Conservation (phyloP, 345 rosid species). For the Turnera subulata region DNA sequence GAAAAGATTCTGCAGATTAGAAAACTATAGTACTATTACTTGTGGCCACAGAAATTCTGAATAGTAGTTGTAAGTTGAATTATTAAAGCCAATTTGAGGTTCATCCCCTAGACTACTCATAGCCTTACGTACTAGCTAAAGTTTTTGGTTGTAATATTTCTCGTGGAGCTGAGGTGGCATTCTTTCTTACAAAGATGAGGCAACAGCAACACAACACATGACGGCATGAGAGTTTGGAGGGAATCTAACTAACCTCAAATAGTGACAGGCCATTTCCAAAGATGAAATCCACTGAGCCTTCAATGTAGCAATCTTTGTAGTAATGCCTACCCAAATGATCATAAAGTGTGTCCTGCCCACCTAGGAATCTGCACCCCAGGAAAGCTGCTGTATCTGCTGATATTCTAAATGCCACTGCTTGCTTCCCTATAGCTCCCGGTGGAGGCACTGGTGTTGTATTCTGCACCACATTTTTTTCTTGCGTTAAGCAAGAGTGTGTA, state of each 20-base stretch:
- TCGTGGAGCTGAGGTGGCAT: neutral
- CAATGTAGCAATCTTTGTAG: slow-evolving; percentile 91
- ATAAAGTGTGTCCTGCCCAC: slow-evolving; percentile 93
- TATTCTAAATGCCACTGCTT: slow-evolving; percentile 89
- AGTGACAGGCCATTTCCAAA: slow-evolving; percentile 92
- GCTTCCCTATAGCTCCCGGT: slow-evolving; percentile 85
- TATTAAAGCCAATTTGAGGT: no score
- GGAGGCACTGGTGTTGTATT: slow-evolving; percentile 83
- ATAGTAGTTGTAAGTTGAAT: no score
- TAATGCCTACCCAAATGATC: slow-evolving; percentile 93
- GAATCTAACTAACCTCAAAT: slow-evolving; percentile 61
- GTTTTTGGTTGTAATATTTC: no score
- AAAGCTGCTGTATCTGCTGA: slow-evolving; percentile 86
- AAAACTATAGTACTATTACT: no score
- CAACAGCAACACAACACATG: neutral
- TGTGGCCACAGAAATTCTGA: no score
- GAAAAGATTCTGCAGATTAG: no score
- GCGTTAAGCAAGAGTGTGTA: no score
- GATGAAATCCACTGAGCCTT: slow-evolving; percentile 92
- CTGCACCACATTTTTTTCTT: slow-evolving; percentile 28
- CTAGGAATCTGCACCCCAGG: slow-evolving; percentile 74
- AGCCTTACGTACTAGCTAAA: no score
- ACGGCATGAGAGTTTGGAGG: neutral
- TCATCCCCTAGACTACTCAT: no score
- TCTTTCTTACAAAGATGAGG: neutral